Conservation (phyloP, 176 grass and related monocot genomes). For the Zea luxurians region DNA sequence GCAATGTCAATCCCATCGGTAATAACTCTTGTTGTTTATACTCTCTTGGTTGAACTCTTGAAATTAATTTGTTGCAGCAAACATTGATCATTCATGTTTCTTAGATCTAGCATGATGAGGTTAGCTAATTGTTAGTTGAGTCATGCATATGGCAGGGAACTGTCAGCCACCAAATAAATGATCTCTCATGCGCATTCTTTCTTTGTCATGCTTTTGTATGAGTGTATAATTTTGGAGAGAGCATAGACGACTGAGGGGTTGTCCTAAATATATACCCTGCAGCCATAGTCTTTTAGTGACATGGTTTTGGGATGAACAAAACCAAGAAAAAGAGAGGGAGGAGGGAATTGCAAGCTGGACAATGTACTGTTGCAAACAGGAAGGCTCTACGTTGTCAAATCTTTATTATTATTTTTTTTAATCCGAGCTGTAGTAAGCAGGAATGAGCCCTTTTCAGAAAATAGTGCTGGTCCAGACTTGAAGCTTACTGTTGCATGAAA, state of each 20-base stretch:
- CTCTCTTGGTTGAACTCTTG: background rate
- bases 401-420: background rate
- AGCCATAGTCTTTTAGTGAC: background rate
- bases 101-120: constrained; percentile 4
- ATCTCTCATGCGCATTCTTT: constrained; percentile 23
- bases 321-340: constrained; percentile 9
- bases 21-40: constrained; percentile 28
- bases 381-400: background rate
- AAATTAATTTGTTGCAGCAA: background rate
- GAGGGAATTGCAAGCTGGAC: background rate
- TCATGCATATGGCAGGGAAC: constrained; percentile 26
- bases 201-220: constrained; percentile 27
- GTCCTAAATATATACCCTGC: background rate
- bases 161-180: constrained; percentile 28
- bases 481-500: constrained; percentile 20
- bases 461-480: constrained; percentile 33
- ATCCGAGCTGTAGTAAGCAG: constrained; percentile 9
- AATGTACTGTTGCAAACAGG: constrained; percentile 15
- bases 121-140: constrained; percentile 44
- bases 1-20: constrained; percentile 97
- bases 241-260: background rate
- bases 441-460: background rate
- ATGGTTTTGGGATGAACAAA: background rate
- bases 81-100: constrained; percentile 1
- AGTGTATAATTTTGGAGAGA: too few relatives aligned